These are phyloP conservation scores for Pyronema omphalodes DNA, from an alignment of 495 filamentous ascomycete species.

Conservation along the genomic window DNA sequence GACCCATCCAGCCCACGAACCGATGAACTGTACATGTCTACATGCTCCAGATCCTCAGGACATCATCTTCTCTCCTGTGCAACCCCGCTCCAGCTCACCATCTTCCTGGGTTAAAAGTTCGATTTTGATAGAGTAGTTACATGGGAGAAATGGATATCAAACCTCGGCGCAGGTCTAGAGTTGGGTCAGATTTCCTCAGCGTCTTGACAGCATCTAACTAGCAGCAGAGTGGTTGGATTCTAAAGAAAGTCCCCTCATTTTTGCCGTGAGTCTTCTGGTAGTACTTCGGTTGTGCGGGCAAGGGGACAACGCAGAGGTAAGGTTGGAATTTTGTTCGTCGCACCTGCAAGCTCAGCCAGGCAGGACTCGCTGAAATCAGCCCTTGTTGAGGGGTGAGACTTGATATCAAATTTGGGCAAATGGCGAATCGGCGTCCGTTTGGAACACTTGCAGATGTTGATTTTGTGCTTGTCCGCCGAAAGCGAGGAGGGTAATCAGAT, in stretches of 20 bases:
- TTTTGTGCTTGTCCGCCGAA: slow-evolving; percentile 2
- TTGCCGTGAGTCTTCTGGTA: too few relatives aligned
- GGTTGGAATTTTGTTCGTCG: not conserved
- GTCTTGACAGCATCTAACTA: too few relatives aligned
- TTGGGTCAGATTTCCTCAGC: too few relatives aligned
- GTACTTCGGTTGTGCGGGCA: not conserved
- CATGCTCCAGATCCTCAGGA: too few relatives aligned
- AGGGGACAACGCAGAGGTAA: slow-evolving; percentile 5
- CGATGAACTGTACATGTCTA: slow-evolving; percentile 3
- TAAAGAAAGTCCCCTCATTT: too few relatives aligned
- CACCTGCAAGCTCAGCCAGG: not conserved
- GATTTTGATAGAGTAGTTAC: too few relatives aligned
- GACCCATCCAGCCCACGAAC: not conserved
- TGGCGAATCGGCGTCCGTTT: too few relatives aligned
- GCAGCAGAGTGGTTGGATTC: too few relatives aligned
- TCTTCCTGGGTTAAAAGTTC: not conserved
- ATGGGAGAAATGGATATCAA: too few relatives aligned
- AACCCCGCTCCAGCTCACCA: not conserved
- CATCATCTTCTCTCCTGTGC: too few relatives aligned
- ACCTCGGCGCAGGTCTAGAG: too few relatives aligned
- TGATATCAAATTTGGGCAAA: not conserved
- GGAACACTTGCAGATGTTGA: not conserved
- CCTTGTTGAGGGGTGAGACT: not conserved
- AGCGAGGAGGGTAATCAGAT: not conserved
- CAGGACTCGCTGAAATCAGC: too few relatives aligned